Conservation (phyloP, 768 basidiomycete genomes). For the Pulveroboletus sp. region DNA sequence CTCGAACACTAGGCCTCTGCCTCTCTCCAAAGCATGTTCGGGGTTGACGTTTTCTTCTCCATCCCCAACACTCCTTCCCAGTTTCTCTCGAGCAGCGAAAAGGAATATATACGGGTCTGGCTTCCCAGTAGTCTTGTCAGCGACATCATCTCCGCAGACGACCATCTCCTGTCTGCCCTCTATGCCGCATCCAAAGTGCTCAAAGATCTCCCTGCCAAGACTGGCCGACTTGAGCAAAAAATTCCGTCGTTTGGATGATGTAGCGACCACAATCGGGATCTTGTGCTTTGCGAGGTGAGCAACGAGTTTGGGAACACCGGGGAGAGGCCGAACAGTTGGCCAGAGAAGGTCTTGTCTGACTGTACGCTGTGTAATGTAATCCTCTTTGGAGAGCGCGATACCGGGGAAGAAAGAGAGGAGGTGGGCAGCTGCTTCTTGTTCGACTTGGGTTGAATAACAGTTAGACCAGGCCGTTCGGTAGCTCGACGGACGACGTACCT, state of each 20-base stretch:
- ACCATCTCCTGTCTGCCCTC: slow-evolving; percentile 40
- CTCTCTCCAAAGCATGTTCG: slow-evolving; percentile 43
- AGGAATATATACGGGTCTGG: slow-evolving; percentile 82
- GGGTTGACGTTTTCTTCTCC: slow-evolving; percentile 31
- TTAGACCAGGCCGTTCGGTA: background rate
- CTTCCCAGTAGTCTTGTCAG: slow-evolving; percentile 59
- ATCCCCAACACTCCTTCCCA: slow-evolving; percentile 54
- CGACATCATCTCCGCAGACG: slow-evolving; percentile 70
- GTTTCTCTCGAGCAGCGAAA: slow-evolving; percentile 56
- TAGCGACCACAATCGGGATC: slow-evolving; percentile 79
- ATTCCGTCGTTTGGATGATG: slow-evolving; percentile 64
- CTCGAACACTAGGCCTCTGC: slow-evolving; percentile 75
- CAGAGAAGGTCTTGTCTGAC: slow-evolving; percentile 57
- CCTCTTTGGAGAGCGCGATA: slow-evolving; percentile 58
- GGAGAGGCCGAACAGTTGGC: slow-evolving; percentile 68
- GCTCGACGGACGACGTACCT: slow-evolving; percentile 39
- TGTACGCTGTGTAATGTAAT: slow-evolving; percentile 55
- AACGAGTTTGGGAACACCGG: slow-evolving; percentile 67
- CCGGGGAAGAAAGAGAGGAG: slow-evolving; percentile 75
- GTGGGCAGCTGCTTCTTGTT: slow-evolving; percentile 56
- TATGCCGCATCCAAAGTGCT: slow-evolving; percentile 21
- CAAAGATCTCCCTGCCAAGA: slow-evolving; percentile 52
- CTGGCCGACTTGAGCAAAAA: slow-evolving; percentile 65
- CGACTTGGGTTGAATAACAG: slow-evolving; percentile 40
- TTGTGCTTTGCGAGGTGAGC: slow-evolving; percentile 60